Evolutionary conservation across 257 asterid genomes (phyloP).

Genomic region (Przewalskia tangutica): DNA sequence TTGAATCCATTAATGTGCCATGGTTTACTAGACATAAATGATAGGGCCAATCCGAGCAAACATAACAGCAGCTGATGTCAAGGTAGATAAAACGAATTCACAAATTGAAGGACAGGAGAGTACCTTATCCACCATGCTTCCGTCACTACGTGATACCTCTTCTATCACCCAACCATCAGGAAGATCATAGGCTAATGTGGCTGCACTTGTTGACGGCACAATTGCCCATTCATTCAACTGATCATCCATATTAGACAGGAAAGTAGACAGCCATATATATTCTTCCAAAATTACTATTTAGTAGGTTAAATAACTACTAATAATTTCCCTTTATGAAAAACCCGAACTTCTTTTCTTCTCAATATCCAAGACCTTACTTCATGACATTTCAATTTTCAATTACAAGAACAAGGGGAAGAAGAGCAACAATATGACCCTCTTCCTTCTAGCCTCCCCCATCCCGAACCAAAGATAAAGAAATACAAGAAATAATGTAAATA

Average conservation of each 20-base stretch:
- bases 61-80: neutral
- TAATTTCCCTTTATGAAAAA: too few species aligned
- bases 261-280: neutral
- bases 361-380: neutral
- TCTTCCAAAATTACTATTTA: neutral
- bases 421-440: neutral
- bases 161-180: conserved; percentile 85
- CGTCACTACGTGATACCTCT: conserved; percentile 46
- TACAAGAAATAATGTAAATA: too few species aligned
- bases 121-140: conserved; percentile 39
- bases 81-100: neutral
- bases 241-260: conserved; percentile 13
- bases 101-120: conserved; percentile 1
- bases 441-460: too few species aligned
- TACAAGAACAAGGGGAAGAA: neutral
- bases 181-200: conserved; percentile 22
- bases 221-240: conserved; percentile 20
- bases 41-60: neutral
- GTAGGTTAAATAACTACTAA: neutral
- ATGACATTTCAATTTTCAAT: neutral
- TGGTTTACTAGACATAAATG: neutral
- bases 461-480: too few species aligned
- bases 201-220: conserved; percentile 20
- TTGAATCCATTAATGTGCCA: neutral
- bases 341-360: neutral